Evolutionary conservation across 441 rosid genomes (phyloP), one percentile per base, ranked within the genome.

Genomic region (Gossypium trilobum): DNA sequence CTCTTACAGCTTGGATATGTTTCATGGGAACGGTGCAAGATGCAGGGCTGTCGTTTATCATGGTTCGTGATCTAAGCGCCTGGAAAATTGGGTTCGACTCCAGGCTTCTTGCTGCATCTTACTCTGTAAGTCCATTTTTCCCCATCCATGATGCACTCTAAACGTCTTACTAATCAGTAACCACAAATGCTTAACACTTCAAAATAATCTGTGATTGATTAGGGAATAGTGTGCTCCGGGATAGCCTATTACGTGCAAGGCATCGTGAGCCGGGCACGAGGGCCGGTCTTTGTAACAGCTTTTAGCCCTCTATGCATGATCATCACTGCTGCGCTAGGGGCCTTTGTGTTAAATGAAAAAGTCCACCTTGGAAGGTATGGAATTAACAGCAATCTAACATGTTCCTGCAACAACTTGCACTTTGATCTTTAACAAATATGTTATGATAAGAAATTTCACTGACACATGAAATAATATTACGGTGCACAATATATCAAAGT

Each of bases 221-320:
- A 93, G 98, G 98, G 98, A 22, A 82, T 91, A 71, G 86, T 91
- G 27, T 90, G 98, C 87, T 94, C 98, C 65, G 98, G 98, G 70
- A 70, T 86, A 5, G 93, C 98, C 23, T 94, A 86, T 68, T 94
- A 87, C 71, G 84, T 89, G 61, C 98, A 94, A 89, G 96, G 87
- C 10, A 74, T 89, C 13, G 92, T 91, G 48, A 88, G 79, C 55
- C 87, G 76, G 74, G 86, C 86, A 75, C 76, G 88, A 73, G 98
- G 98, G 50, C 97, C 97, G 13, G 97, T 94, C 19, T 94, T 94
- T 59, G 87, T 84, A 22, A 89, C 98, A 44, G 81, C 97, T 52
- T 93, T 89, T 72, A 88, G 88, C 78, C 97, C 98, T 25, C 85
- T 93, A 2, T 87, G 95, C 80, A 91, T 89, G 86, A 87, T 93